Evolutionary conservation across 148 eudicot genomes (phyloP).

Genomic region (Gaultheria prostrata): DNA sequence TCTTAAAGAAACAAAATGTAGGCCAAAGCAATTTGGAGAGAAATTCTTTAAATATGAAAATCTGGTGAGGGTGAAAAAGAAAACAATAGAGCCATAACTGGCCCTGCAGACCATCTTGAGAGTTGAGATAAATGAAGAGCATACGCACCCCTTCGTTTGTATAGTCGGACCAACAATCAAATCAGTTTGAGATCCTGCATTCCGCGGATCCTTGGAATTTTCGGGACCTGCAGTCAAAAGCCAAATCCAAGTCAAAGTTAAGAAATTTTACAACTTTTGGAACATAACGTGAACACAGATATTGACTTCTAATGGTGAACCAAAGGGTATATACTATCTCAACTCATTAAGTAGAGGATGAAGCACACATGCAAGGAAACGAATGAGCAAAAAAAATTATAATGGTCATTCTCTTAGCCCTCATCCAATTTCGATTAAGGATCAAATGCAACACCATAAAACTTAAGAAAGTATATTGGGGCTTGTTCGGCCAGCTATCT

Average conservation of each 20-base stretch:
- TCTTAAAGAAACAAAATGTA: not conserved
- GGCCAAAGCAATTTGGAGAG: not conserved
- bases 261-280: not conserved
- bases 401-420: not conserved
- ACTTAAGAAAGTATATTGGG: too few species aligned
- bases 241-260: not conserved
- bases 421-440: not conserved
- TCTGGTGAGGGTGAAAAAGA: not conserved
- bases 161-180: conserved; percentile 53
- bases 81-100: conserved; percentile 1
- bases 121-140: not conserved
- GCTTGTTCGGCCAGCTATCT: not conserved
- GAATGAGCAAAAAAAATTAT: not conserved
- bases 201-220: conserved; percentile 40
- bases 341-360: not conserved
- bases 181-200: conserved; percentile 56
- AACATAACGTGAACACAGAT: not conserved
- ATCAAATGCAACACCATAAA: not conserved
- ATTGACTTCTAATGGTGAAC: not conserved
- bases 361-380: not conserved
- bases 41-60: not conserved
- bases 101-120: not conserved
- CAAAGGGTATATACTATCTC: not conserved
- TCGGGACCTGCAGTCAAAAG: conserved; percentile 56
- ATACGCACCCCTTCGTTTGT: conserved; percentile 58